These are phyloP conservation scores for Tulasnella sp. DNA, from an alignment of 768 basidiomycete species.

Conservation along the genomic window DNA sequence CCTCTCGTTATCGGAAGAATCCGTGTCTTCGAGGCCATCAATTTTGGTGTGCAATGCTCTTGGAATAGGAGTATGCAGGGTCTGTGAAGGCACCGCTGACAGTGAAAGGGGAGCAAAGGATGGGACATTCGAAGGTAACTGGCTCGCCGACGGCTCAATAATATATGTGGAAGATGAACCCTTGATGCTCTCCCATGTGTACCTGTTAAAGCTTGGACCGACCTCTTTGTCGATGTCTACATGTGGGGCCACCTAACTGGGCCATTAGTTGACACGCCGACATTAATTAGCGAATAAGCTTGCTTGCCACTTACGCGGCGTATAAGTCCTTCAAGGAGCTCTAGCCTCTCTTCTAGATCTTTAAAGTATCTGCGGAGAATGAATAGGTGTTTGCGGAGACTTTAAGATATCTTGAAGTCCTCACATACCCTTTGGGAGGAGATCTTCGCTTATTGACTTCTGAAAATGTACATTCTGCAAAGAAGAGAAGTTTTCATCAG, in stretches of 20 bases:
- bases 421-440: conserved; percentile 47
- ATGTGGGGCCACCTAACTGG: neutral
- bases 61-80: no score
- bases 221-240: neutral
- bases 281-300: neutral
- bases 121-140: no score
- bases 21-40: no score
- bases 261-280: conserved; percentile 20
- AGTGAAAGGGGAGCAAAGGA: no score
- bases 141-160: no score
- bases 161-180: conserved; percentile 3
- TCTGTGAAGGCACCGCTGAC: no score
- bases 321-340: neutral
- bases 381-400: neutral
- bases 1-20: no score
- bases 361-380: conserved; percentile 15
- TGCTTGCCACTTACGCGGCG: neutral
- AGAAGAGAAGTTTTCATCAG: no score
- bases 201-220: neutral
- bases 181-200: neutral
- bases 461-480: conserved; percentile 42
- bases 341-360: neutral
- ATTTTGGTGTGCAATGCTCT: no score
- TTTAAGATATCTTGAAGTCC: neutral
- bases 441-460: conserved; percentile 39